Evolutionary conservation across 1,284 basidiomycete species (phyloP), one percentile per base, ranked within the genome.

Genomic region (Thecaphora thlaspeos): DNA sequence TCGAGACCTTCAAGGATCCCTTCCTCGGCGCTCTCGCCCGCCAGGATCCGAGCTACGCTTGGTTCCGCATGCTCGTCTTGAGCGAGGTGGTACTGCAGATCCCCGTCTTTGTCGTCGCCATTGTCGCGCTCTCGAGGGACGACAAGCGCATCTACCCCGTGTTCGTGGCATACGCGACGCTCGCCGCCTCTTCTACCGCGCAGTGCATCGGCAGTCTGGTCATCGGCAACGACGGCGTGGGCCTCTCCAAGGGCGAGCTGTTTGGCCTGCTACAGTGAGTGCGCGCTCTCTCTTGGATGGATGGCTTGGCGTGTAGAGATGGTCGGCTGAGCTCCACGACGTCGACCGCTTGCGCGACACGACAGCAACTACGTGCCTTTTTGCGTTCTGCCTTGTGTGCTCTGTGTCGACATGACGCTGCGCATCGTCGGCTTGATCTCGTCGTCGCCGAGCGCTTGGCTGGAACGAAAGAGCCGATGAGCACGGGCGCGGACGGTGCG

Each of bases 61-160:
- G 68, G 68, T 71, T 71, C 34, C 38, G 48, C 2, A 62, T 60
- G 23, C 48, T 61, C 22, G 22, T 71, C 46, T 46, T 42, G 36
- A 56, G 55, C 54, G 66, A 68, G 45, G 46, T 61, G 15, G 18
- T 68, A 11, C 42, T 71, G 9, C 68, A 71, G 49, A 55, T 66
- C 30, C 68, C 68, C 10, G 58, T 48, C 28, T 71, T 69, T 32
- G n/a, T 55, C 4, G 39, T 64, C 12, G 58, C 46, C 11, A 61
- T 66, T 34, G 46, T 46, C 46, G 61, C 51, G 1, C 34, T 70
- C 30, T 43, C 28, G 41, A n/a, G n/a, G n/a, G 68, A 70, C 48
- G 56, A 68, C n/a, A 65, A 55, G 41, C 47, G 56, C 1, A 61
- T 55, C n/a, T 69, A 69, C 32, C 66, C 68, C 9, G 34, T 71